Evolutionary conservation across 75 land plant species (phyloP).

Genomic region (Picea sitchensis): DNA sequence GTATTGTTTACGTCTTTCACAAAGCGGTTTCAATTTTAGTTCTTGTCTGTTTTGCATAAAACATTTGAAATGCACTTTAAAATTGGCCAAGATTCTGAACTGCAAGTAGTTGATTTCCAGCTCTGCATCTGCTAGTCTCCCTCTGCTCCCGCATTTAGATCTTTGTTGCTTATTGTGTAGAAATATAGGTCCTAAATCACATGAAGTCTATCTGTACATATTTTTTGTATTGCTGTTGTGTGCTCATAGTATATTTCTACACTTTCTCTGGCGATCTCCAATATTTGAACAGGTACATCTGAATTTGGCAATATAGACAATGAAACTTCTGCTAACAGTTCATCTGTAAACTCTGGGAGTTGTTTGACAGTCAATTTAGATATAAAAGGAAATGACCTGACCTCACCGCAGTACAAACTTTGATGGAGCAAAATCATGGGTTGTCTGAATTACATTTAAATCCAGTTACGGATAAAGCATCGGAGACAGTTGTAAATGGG

Average conservation of each 20-base stretch:
- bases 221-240: background rate
- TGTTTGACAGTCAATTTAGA: background rate
- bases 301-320: background rate
- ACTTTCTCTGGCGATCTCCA: background rate
- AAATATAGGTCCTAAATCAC: background rate
- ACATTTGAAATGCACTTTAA: background rate
- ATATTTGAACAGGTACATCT: background rate
- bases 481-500: background rate
- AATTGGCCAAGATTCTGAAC: background rate
- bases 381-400: background rate
- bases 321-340: background rate
- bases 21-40: background rate
- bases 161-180: background rate
- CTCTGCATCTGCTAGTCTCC: background rate
- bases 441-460: conserved; percentile 1
- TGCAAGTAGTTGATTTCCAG: background rate
- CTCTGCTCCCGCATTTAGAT: background rate
- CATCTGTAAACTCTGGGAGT: background rate
- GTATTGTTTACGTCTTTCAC: no score
- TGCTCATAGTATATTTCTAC: background rate
- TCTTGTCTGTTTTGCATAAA: background rate
- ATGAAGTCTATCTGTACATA: background rate
- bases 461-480: background rate
- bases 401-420: background rate
- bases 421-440: background rate